These are phyloP conservation scores for Circinella umbellata DNA, from an alignment of 371 early-diverging fungal genomes.

Conservation along the genomic window DNA sequence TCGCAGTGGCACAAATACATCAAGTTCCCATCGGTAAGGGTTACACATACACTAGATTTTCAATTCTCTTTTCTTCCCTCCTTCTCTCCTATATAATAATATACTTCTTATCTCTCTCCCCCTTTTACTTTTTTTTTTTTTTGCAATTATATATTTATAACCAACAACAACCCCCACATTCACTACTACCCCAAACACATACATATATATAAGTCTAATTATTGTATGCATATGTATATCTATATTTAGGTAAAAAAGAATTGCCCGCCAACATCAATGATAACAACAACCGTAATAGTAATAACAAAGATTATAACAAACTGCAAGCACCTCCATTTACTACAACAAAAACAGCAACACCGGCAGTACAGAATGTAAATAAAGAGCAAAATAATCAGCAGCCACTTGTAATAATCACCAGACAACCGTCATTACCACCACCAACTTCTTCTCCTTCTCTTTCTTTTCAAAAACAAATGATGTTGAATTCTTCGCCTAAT, in stretches of 20 bases:
- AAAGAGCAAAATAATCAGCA: not conserved
- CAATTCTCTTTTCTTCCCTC: not conserved
- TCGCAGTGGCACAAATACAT: constrained; percentile 74
- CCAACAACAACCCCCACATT: too few relatives aligned
- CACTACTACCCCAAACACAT: too few relatives aligned
- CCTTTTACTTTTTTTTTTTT: too few relatives aligned
- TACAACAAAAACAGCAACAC: not conserved
- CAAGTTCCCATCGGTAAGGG: constrained; percentile 1
- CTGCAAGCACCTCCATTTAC: too few relatives aligned
- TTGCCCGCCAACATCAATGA: not conserved
- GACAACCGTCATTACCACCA: not conserved
- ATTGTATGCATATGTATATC: not conserved
- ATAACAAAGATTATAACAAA: too few relatives aligned
- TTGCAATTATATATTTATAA: too few relatives aligned
- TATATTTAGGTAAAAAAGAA: not conserved
- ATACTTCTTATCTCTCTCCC: too few relatives aligned
- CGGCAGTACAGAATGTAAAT: constrained; percentile 9
- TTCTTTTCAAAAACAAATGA: constrained; percentile 5
- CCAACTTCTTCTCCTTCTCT: constrained; percentile 10
- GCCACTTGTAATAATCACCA: constrained; percentile 4
- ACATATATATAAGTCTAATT: not conserved
- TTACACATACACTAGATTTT: not conserved
- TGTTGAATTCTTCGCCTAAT: not conserved
- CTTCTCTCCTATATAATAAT: too few relatives aligned
- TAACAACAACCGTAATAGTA: too few relatives aligned